Evolutionary conservation across 257 asterid genomes (phyloP), one percentile per base, ranked within the genome.

Genomic region (Cruciata laevipes): DNA sequence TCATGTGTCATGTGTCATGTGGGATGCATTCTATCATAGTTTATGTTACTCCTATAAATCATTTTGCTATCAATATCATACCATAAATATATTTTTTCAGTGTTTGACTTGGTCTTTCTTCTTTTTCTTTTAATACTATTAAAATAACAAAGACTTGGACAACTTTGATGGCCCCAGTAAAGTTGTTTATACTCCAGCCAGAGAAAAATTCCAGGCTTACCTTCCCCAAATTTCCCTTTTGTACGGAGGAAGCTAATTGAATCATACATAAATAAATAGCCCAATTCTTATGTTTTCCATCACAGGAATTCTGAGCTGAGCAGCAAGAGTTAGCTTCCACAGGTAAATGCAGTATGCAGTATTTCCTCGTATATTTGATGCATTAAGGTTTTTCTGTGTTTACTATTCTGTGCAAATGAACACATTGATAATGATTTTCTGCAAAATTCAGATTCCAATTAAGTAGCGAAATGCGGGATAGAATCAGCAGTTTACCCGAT

Each of bases 401-500:
- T 5, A 20, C 11, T 40, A 42, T 11, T 42, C 17, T 40, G 16
- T 40, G 49, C 16, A 10, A 40, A 40, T 40, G 49, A 40, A 4
- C 53, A 13, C 40, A 35, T 35, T 8, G 7, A 35, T 35, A 7
- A 44, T 44, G 2, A 3, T 55, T 55, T 12, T 44, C 18, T 12
- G 17, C 11, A 38, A 33, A 40, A 42, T 42, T 42, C 51, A 11
- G 18, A 37, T 7, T 3, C 12, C 51, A 12, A n/a, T n/a, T n/a
- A n/a, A 42, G 44, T 37, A 37, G 56, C 33, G 37, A 65, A 13
- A 57, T 13, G 8, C 59, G 2, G 0, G 69, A 65, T 14, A 66
- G 44, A 66, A 49, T 66, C 70, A 66, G 70, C 70, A 49, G 3
- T 18, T 66, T 66, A 66, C 70, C 70, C 49, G 70, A 66, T 49